Base-by-base conservation (phyloP, 805 yeast genomes). In the Hanseniaspora taiwanica region DNA sequence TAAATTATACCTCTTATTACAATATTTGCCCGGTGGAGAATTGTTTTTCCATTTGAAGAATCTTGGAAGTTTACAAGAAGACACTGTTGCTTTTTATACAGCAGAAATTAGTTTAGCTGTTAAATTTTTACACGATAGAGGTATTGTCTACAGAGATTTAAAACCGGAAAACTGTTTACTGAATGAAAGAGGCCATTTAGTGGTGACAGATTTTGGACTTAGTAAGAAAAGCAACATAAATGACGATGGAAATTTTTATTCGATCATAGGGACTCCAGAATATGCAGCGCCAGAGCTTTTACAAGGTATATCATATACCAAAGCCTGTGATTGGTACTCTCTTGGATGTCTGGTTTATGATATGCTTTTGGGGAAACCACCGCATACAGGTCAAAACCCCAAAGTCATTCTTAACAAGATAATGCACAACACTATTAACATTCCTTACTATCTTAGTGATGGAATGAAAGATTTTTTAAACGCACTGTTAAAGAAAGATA, bases 21-120 rank as follows among this genome's bases (percentile, higher is more conserved):
- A 85, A 55, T 85, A 81, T 54, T 75, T 87, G 14, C 87, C 83
- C 39, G 96, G 96, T 6, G 95, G 96, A 19, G 96, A 85, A 55
- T 58, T 85, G 27, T 85, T 66, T 39, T 61, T 49, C 35, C 69
- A 68, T 49, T 48, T 68, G 40, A 58, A 58, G 25, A 62, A 54
- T 39, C 58, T 48, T 44, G 62, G 64, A 25, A 68, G 69, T 42
- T 60, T 69, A 38, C 69, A 63, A 42, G 93, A 77, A 60, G 74
- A 69, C 53, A 72, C 75, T 27, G 81, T 85, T 2, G 75, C 86
- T 2, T 83, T 76, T 51, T 84, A 84, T 48, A 68, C 77, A 3
- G 94, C 91, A 0, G 91, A 85, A 51, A 78, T 84, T 62, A 75
- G 83, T 4, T 67, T 81, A 36, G 94, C 94, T 0, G 59, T 85